phyloP scores from a whole-genome alignment of 345 rosid species.

The Viola odorata region DNA sequence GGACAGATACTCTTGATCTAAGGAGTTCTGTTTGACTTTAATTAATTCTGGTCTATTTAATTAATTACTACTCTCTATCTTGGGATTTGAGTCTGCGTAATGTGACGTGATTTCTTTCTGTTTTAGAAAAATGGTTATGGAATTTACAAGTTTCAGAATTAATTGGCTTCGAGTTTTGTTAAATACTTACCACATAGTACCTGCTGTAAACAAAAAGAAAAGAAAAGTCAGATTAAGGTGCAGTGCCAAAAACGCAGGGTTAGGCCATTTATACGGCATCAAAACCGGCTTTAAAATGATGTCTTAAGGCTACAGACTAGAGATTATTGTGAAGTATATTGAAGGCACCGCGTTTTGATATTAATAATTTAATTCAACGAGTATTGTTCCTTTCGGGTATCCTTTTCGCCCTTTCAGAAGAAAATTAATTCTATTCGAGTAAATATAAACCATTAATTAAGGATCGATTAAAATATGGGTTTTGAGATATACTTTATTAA shows the following conservation, averaged over 20 bases:
- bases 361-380: too few species aligned
- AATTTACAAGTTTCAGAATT: neutral
- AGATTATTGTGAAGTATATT: neutral
- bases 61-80: neutral
- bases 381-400: too few species aligned
- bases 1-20: constrained; percentile 11
- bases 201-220: too few species aligned
- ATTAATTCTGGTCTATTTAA: neutral
- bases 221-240: constrained; percentile 1
- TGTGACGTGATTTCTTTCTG: neutral
- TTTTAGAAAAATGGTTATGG: neutral
- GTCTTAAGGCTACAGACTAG: constrained; percentile 11
- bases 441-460: constrained; percentile 4
- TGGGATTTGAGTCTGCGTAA: neutral
- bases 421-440: too few species aligned
- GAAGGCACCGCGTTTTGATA: constrained; percentile 24
- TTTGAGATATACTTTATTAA: constrained; percentile 5
- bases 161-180: neutral
- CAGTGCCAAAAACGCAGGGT: constrained; percentile 50
- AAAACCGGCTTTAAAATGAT: constrained; percentile 58
- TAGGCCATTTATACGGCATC: constrained; percentile 57
- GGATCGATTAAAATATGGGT: neutral
- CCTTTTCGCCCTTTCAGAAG: too few species aligned
- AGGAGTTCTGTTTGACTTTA: constrained; percentile 11
- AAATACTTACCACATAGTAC: neutral